Evolutionary conservation across 2,329 filamentous ascomycete genomes (phyloP).

Genomic region (Aspergillus sergii): DNA sequence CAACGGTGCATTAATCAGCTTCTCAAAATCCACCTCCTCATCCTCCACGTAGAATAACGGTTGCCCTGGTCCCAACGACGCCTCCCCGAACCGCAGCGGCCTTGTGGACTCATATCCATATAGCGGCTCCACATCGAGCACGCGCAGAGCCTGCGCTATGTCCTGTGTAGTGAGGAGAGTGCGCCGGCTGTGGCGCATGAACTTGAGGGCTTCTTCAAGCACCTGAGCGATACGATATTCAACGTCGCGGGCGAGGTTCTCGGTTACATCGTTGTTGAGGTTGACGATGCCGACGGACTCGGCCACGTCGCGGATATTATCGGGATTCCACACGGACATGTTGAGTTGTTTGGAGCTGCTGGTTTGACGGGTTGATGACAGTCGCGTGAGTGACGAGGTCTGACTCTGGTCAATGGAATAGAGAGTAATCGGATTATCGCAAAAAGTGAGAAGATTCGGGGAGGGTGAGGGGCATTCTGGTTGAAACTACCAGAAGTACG

Average conservation of each 20-base stretch:
- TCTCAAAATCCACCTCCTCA: slow-evolving; percentile 98
- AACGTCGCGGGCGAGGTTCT: slow-evolving; percentile 87
- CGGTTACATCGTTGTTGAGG: slow-evolving; percentile 81
- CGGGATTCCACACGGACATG: slow-evolving; percentile 85
- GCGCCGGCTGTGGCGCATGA: slow-evolving; percentile 89
- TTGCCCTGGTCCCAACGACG: slow-evolving; percentile 88
- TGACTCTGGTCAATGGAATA: neutral
- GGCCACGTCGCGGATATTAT: slow-evolving; percentile 93
- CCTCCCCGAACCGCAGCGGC: slow-evolving; percentile 88
- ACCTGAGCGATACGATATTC: slow-evolving; percentile 95
- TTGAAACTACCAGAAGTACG: neutral
- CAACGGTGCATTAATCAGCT: slow-evolving; percentile 92
- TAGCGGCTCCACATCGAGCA: slow-evolving; percentile 89
- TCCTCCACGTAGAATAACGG: slow-evolving; percentile 97
- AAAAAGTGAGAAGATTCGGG: neutral
- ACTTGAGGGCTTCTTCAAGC: slow-evolving; percentile 89
- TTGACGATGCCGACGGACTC: slow-evolving; percentile 88
- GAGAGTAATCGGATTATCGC: neutral
- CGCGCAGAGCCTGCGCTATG: slow-evolving; percentile 79
- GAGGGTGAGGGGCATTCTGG: neutral
- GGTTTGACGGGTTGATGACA: neutral
- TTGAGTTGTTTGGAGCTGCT: slow-evolving; percentile 12
- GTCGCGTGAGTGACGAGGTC: neutral
- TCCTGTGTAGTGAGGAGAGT: slow-evolving; percentile 89
- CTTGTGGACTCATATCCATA: slow-evolving; percentile 95